These are phyloP conservation scores for Phoma sp. DNA, from an alignment of 2,329 filamentous ascomycete species.

Conservation along the genomic window DNA sequence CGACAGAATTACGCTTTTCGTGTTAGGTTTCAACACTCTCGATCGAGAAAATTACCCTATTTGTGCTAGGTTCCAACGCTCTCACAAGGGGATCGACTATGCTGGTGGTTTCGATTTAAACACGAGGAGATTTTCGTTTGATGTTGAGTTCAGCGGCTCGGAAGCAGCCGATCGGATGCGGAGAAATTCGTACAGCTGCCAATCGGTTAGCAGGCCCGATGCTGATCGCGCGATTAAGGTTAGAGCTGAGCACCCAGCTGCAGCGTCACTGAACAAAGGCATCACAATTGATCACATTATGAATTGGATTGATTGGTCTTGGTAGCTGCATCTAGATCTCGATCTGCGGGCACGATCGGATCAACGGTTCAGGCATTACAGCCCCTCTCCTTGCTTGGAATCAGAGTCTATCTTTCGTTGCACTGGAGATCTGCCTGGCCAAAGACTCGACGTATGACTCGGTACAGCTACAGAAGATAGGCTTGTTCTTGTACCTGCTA, in stretches of 20 bases:
- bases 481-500: no score
- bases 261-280: conserved; percentile 2
- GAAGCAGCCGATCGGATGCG: conserved; percentile 14
- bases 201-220: conserved; percentile 1
- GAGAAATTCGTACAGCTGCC: conserved; percentile 5
- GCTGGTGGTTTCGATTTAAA: no score
- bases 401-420: no score
- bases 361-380: conserved; percentile 9
- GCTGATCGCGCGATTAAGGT: conserved; percentile 6
- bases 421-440: no score
- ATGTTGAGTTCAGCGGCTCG: conserved; percentile 5
- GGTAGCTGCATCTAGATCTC: conserved; percentile 2
- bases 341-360: conserved; percentile 8
- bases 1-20: not conserved
- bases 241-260: not conserved
- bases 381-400: no score
- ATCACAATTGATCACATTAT: no score
- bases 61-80: not conserved
- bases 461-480: no score
- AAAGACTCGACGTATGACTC: no score
- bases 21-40: not conserved
- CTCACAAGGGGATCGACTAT: not conserved
- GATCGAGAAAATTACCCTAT: not conserved
- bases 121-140: no score
- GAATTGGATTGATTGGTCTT: conserved; percentile 18